These are phyloP conservation scores for Nakaseomyces glabratus DNA, from an alignment of 1,139 yeast genomes.

Conservation along the genomic window DNA sequence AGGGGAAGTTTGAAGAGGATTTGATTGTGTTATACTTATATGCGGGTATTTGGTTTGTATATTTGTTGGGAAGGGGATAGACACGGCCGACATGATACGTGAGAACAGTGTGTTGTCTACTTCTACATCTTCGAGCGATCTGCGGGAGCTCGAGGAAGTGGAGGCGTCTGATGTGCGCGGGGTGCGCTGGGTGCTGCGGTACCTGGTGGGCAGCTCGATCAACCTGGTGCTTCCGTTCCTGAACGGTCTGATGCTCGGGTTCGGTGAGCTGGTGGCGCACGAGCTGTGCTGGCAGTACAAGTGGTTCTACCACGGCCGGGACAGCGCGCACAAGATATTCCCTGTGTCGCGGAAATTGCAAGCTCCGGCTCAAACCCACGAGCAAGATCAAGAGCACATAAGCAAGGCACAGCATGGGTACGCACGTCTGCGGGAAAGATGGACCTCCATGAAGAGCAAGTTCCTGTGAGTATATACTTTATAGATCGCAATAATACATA, in stretches of 20 bases:
- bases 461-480: not conserved
- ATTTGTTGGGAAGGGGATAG: too few species aligned
- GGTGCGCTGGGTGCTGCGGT: constrained; percentile 7
- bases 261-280: constrained; percentile 92
- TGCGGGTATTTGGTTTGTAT: too few species aligned
- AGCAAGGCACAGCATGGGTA: not conserved
- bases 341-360: constrained; percentile 1
- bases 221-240: constrained; percentile 79
- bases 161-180: not conserved
- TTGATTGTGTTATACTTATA: too few species aligned
- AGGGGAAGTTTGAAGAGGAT: too few species aligned
- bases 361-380: too few species aligned
- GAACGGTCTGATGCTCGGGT: constrained; percentile 93
- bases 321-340: constrained; percentile 4
- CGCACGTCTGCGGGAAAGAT: not conserved
- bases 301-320: constrained; percentile 30
- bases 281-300: constrained; percentile 81
- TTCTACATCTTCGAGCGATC: constrained; percentile 5
- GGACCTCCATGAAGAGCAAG: constrained; percentile 3
- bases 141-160: not conserved
- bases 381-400: not conserved
- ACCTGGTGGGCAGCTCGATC: constrained; percentile 44
- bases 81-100: too few species aligned
- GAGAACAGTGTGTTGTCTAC: constrained; percentile 5
- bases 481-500: too few species aligned